Evolutionary conservation across 805 yeast species (phyloP).

Genomic region (Lipomyces spencermartinsiae): DNA sequence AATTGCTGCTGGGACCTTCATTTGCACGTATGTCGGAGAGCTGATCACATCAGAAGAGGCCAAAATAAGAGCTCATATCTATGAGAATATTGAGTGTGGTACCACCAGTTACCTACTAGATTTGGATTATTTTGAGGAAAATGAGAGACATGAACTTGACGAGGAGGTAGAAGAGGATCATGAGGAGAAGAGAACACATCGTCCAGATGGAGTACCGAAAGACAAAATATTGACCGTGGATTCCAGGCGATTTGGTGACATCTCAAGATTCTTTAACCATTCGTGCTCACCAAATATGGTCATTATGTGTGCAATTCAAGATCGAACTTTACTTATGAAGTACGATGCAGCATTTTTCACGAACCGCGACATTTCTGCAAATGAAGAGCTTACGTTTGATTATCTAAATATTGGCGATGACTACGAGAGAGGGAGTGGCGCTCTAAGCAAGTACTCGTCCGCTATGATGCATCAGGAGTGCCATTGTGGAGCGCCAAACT

Average conservation of each 20-base stretch:
- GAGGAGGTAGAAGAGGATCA: constrained; percentile 14
- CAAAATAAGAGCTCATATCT: constrained; percentile 18
- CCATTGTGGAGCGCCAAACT: constrained; percentile 14
- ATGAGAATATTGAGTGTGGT: constrained; percentile 8
- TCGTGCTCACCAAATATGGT: constrained; percentile 34
- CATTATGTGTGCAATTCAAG: constrained; percentile 17
- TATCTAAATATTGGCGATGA: constrained; percentile 7
- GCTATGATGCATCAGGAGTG: constrained; percentile 12
- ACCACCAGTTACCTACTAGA: constrained; percentile 11
- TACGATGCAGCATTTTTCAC: constrained; percentile 34
- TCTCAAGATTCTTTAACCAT: constrained; percentile 33
- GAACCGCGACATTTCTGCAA: constrained; percentile 23
- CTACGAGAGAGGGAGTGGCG: too few species aligned
- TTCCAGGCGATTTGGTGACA: constrained; percentile 21
- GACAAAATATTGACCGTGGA: constrained; percentile 16
- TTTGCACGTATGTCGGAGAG: constrained; percentile 33
- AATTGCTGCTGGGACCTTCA: constrained; percentile 26
- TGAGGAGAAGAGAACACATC: not conserved
- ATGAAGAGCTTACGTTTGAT: constrained; percentile 32
- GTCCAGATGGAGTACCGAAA: not conserved
- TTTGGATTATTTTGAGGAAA: constrained; percentile 22
- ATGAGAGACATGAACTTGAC: too few species aligned
- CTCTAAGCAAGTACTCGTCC: not conserved
- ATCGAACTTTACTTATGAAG: not conserved
- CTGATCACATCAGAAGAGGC: constrained; percentile 31